Base-by-base conservation (phyloP, 768 basidiomycete species). In the Trametes sanguinea region DNA sequence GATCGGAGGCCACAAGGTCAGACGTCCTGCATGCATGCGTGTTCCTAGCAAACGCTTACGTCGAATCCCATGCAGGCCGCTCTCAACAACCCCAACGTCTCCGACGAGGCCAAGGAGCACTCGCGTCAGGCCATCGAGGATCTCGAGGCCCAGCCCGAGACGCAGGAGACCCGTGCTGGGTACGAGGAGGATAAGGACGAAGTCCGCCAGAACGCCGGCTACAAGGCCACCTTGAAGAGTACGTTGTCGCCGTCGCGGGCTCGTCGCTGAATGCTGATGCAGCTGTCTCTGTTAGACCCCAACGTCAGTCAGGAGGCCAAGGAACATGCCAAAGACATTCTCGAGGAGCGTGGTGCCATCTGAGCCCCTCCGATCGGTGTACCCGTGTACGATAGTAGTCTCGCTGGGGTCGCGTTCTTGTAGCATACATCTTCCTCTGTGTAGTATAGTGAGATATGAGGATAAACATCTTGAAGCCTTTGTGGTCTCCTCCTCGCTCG, bases 81-180 rank as follows among this genome's bases (percentile, higher is more conserved):
- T 16, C 53, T 73, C 53, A 67, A 72, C 59, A 74, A 74, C 66
- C 71, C 68, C 10, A 69, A 69, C 57, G 67, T 71, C 62, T 73
- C 72, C 2, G 68, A 71, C 0, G 70, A 73, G 64, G 71, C 72
- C 13, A 74, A 75, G 60, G 72, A 74, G 50, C 69, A 70, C 51
- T 69, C 71, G 4, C 70, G 69, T 16, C 60, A 68, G 47, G 63
- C 63, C 6, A 61, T 72, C 42, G 66, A 70, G 4, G 71, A 69
- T 53, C 66, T 67, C 61, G 63, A 64, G 46, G 10, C 27, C 10
- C 29, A 56, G 40, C 57, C 60, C 47, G 70, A 66, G 53, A 62
- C 66, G 6, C 56, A 66, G 58, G 57, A 57, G 32, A 42, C 65
- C 44, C 63, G 61, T 22, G 53, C 35, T 22, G 56, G 58, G 17